A percentile compares a stretch with the other conserved stretches of the same genome.
These are phyloP conservation scores for Penicillium digitatum DNA, from an alignment of 2,329 filamentous ascomycete genomes.

Conservation along the genomic window DNA sequence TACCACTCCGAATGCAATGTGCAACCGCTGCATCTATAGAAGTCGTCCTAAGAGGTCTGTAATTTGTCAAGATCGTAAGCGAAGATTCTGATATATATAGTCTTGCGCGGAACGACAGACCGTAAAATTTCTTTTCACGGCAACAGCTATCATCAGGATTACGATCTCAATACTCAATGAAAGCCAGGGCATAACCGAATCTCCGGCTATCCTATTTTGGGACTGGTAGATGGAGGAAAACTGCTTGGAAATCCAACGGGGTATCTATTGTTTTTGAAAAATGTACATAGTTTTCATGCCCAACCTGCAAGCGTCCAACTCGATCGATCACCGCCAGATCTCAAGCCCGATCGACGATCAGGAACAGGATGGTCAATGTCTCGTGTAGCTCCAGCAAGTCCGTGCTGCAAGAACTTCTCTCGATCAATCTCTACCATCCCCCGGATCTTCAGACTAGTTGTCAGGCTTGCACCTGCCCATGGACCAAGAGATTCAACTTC, in stretches of 20 bases:
- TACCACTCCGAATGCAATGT: neutral
- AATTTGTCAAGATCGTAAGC: neutral
- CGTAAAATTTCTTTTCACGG: neutral
- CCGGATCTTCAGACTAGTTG: constrained; percentile 56
- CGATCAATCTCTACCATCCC: constrained; percentile 62
- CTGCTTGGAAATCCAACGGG: constrained; percentile 7
- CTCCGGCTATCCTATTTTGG: neutral
- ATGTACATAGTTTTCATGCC: constrained; percentile 33
- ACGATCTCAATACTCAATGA: neutral
- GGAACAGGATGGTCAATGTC: constrained; percentile 38
- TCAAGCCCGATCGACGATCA: constrained; percentile 40
- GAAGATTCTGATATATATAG: neutral
- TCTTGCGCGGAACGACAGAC: neutral
- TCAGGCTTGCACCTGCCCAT: constrained; percentile 62
- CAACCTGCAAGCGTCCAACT: constrained; percentile 49
- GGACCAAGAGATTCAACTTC: constrained; percentile 59
- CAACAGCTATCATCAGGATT: neutral
- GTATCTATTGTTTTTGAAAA: constrained; percentile 20
- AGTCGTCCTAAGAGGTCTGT: neutral
- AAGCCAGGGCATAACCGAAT: neutral
- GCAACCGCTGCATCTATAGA: neutral
- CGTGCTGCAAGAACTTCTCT: constrained; percentile 57
- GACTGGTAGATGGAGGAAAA: neutral
- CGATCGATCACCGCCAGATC: constrained; percentile 43
- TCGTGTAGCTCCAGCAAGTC: constrained; percentile 45